Percentiles rank a stretch among this genome's conserved stretches.
These are phyloP conservation scores for Lactarius hengduanensis DNA, from an alignment of 768 basidiomycete genomes.

Conservation along the genomic window DNA sequence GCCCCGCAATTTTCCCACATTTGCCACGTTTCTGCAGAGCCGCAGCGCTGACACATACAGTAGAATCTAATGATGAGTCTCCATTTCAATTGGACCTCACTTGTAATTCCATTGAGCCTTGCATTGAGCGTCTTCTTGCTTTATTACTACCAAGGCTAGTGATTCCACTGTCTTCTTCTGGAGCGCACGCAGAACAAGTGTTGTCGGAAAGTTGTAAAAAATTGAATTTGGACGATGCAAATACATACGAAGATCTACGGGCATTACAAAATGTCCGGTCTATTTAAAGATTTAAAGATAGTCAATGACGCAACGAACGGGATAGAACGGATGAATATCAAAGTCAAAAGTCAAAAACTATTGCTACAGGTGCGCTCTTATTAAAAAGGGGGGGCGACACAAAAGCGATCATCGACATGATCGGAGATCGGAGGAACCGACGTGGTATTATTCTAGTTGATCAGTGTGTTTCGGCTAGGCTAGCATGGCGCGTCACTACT, in stretches of 20 bases:
- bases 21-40: neutral
- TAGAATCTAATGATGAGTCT: too few relatives aligned
- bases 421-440: neutral
- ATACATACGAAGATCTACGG: constrained; percentile 13
- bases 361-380: constrained; percentile 17
- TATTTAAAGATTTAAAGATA: constrained; percentile 7
- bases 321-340: neutral
- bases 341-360: constrained; percentile 13
- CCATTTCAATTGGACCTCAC: constrained; percentile 17
- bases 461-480: neutral
- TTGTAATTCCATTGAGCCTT: constrained; percentile 33
- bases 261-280: constrained; percentile 7
- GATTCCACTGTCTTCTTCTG: neutral
- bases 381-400: neutral
- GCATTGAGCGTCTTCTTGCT: constrained; percentile 31
- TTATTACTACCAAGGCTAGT: constrained; percentile 24
- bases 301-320: constrained; percentile 2
- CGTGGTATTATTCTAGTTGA: neutral
- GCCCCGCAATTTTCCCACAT: too few relatives aligned
- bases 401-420: constrained; percentile 4
- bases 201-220: neutral
- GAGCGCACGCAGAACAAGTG: neutral
- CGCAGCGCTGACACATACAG: neutral
- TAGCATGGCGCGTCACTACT: neutral
- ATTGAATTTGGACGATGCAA: constrained; percentile 3